Base-by-base conservation (phyloP, 148 eudicot genomes). In the Persicaria maculosa region DNA sequence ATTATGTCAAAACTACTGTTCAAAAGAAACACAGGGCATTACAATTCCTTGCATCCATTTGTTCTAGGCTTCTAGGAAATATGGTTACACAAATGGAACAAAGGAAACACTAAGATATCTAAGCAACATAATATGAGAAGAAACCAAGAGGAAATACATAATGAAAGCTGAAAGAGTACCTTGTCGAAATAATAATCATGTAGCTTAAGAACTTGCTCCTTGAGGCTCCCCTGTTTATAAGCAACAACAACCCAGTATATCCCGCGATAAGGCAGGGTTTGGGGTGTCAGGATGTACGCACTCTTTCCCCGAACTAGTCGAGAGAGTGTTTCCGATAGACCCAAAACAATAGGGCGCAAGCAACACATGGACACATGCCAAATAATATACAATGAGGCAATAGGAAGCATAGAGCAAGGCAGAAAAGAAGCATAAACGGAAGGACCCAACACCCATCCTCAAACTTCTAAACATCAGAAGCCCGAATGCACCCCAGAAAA, bases 191-290 rank as follows among this genome's bases (percentile, higher is more conserved):
- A 45, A 96, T 93, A 72, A 88, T 73, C 50, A 94, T 86, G 81
- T 94, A 94, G 73, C 73, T 89, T 68, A 90, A 85, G 65, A 91
- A 94, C 77, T 88, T 91, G 93, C 96, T 92, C 78, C 85, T 92
- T 9, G 96, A 90, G 73, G 96, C 96, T 40, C 98, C 98, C 72
- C 98, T 94, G 96, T 72, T 47, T 67, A 58, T 54, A 7, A 75
- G 69, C 31, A 62, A 22, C 25, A 22, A 22, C 25, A 22, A 22
- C 25, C 25, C 25, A 22, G 25, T 22, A 22, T 22, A 22, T 22
- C 25, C 25, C 25, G 25, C 25, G 25, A 22, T 22, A 22, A 22
- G 25, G 25, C 25, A 22, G 25, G 25, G 25, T 22, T 1, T 22
- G 25, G 25, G 1, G 25, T 22, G 25, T 22, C 25, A 22, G 25